Conservation (phyloP, 2,329 filamentous ascomycete genomes). For the Phaeosphaeria sp. region DNA sequence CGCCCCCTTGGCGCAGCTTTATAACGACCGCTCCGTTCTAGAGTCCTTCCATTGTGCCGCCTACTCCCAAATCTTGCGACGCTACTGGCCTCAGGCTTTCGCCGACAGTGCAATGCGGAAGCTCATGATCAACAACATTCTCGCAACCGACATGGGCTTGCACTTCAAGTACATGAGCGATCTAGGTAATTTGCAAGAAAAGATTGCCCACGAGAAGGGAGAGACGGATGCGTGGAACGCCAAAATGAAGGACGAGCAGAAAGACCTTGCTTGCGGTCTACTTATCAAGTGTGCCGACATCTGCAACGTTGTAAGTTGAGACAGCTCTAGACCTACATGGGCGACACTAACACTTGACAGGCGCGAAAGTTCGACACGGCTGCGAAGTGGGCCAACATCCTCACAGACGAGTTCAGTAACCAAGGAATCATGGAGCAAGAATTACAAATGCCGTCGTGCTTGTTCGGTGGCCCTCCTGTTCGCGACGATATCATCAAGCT, state of each 20-base stretch:
- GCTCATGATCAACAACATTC: slow-evolving; percentile 95
- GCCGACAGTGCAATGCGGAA: slow-evolving; percentile 80
- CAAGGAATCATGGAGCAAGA: slow-evolving; percentile 92
- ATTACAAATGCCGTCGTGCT: slow-evolving; percentile 83
- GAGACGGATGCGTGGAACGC: slow-evolving; percentile 76
- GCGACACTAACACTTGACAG: slow-evolving; percentile 54
- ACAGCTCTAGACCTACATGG: background rate
- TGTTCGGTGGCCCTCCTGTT: slow-evolving; percentile 80
- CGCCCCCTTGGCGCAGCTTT: slow-evolving; percentile 89
- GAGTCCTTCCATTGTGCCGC: slow-evolving; percentile 98
- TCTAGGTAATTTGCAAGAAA: slow-evolving; percentile 80
- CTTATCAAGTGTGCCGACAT: slow-evolving; percentile 99
- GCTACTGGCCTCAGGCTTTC: slow-evolving; percentile 88
- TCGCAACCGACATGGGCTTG: slow-evolving; percentile 96
- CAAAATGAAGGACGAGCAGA: slow-evolving; percentile 77
- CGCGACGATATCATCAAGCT: slow-evolving; percentile 84
- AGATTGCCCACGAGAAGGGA: slow-evolving; percentile 70
- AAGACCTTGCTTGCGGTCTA: slow-evolving; percentile 83
- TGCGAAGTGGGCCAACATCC: slow-evolving; percentile 85
- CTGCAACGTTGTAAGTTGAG: slow-evolving; percentile 89
- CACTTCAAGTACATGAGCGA: slow-evolving; percentile 97
- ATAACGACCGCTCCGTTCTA: slow-evolving; percentile 95
- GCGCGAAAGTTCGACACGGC: slow-evolving; percentile 84
- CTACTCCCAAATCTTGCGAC: slow-evolving; percentile 91
- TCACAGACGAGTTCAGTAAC: slow-evolving; percentile 94